Evolutionary conservation across 148 eudicot genomes (phyloP).

Genomic region (Talinum fruticosum): DNA sequence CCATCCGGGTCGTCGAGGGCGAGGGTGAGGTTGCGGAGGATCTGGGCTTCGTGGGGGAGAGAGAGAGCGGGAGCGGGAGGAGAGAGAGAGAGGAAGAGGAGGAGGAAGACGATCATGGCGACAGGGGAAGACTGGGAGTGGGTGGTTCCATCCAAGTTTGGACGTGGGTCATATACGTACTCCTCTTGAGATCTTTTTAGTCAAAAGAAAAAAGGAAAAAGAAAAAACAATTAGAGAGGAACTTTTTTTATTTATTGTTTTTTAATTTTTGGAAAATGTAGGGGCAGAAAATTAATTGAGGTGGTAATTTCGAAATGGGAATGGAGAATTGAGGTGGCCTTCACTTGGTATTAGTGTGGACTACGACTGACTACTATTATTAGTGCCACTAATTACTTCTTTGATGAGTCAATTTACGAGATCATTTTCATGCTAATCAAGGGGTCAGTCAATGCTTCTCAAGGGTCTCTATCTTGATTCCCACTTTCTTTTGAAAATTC

Average conservation of each 20-base stretch:
- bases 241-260: no score
- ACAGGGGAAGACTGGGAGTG: neutral
- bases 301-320: neutral
- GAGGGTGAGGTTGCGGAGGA: conserved; percentile 38
- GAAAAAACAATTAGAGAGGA: no score
- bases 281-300: neutral
- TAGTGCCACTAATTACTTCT: no score
- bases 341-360: neutral
- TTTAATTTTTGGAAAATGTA: no score
- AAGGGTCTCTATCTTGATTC: no score
- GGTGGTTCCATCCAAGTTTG: neutral
- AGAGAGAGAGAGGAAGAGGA: conserved; percentile 25
- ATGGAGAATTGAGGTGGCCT: neutral
- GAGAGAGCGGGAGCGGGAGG: conserved; percentile 11
- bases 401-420: no score
- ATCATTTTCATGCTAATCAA: no score
- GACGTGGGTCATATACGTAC: neutral
- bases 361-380: no score
- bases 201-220: neutral
- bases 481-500: no score
- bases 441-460: no score
- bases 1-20: conserved; percentile 45
- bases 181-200: no score
- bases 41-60: conserved; percentile 40
- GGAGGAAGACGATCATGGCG: neutral